phyloP scores from a whole-genome alignment of 1,284 basidiomycete species.

The Ganoderma boninense region DNA sequence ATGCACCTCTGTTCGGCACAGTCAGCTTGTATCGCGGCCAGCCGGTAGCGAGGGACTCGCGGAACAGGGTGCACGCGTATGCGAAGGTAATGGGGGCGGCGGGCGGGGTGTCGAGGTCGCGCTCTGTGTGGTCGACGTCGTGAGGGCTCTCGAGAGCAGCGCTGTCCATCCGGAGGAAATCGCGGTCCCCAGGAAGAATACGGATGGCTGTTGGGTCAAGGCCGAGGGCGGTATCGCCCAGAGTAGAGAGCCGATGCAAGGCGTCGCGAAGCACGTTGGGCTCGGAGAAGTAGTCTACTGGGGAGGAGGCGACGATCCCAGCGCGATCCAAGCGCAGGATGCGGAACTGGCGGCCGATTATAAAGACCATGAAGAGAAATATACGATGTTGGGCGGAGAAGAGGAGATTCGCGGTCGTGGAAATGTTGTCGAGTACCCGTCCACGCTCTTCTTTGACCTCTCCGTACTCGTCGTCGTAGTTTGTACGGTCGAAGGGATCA shows the following conservation, averaged over 20 bases:
- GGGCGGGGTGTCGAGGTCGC: neutral
- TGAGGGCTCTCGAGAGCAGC: neutral
- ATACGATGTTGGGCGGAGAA: conserved; percentile 10
- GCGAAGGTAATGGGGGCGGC: neutral
- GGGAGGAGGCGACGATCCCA: conserved; percentile 10
- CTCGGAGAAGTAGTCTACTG: conserved; percentile 13
- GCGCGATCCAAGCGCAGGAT: conserved; percentile 19
- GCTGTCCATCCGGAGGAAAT: conserved; percentile 12
- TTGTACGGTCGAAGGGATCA: neutral
- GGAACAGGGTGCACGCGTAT: conserved; percentile 1
- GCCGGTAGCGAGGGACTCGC: neutral
- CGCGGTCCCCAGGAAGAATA: neutral
- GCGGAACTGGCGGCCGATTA: conserved; percentile 8
- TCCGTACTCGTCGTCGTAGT: no score
- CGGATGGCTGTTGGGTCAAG: conserved; percentile 16
- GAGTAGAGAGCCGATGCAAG: conserved; percentile 8
- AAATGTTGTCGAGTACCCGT: neutral
- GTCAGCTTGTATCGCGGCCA: conserved; percentile 16
- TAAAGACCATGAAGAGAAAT: conserved; percentile 15
- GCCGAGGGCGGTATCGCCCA: conserved; percentile 6
- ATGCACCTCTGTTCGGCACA: neutral
- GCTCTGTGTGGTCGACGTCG: neutral
- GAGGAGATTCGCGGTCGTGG: neutral
- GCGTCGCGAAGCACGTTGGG: conserved; percentile 11
- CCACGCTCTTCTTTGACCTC: neutral